Evolutionary conservation across 495 filamentous ascomycete genomes (phyloP).

Genomic region (Penicillium waksmanii): DNA sequence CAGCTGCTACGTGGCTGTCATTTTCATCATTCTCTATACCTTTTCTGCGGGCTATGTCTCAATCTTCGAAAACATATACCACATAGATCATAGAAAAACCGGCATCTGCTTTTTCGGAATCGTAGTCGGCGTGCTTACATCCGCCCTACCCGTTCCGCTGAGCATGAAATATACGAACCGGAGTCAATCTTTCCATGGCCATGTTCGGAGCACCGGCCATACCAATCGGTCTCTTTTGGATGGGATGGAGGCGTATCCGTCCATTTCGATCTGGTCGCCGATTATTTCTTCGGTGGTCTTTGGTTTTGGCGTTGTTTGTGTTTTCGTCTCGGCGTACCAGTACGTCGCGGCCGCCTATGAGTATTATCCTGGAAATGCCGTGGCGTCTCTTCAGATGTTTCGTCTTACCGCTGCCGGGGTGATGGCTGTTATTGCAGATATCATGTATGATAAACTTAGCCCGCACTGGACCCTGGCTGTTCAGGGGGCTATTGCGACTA

Average conservation of each 20-base stretch:
- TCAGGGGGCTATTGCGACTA: slow-evolving; percentile 42
- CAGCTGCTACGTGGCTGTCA: slow-evolving; percentile 53
- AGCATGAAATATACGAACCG: slow-evolving; percentile 41
- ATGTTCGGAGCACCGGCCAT: slow-evolving; percentile 57
- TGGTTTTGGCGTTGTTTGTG: slow-evolving; percentile 49
- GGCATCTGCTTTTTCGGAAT: slow-evolving; percentile 61
- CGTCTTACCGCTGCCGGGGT: slow-evolving; percentile 50
- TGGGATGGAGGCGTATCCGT: slow-evolving; percentile 54
- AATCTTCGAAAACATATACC: slow-evolving; percentile 58
- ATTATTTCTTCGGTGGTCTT: slow-evolving; percentile 47
- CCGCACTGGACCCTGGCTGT: slow-evolving; percentile 53
- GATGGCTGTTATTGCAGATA: slow-evolving; percentile 46
- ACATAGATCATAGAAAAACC: slow-evolving; percentile 47
- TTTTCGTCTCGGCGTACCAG: slow-evolving; percentile 50
- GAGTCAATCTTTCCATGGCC: slow-evolving; percentile 60
- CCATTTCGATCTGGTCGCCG: slow-evolving; percentile 53
- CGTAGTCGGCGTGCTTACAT: slow-evolving; percentile 51
- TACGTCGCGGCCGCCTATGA: slow-evolving; percentile 57
- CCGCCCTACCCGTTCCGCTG: slow-evolving; percentile 48
- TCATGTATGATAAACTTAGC: slow-evolving; percentile 52
- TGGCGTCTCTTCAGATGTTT: slow-evolving; percentile 47
- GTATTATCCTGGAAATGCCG: slow-evolving; percentile 33
- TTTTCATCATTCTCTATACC: slow-evolving; percentile 65
- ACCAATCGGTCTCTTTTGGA: slow-evolving; percentile 60
- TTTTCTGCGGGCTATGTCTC: slow-evolving; percentile 62